phyloP scores from a whole-genome alignment of 805 yeast species.

The Schwanniomyces pseudopolymorphus region DNA sequence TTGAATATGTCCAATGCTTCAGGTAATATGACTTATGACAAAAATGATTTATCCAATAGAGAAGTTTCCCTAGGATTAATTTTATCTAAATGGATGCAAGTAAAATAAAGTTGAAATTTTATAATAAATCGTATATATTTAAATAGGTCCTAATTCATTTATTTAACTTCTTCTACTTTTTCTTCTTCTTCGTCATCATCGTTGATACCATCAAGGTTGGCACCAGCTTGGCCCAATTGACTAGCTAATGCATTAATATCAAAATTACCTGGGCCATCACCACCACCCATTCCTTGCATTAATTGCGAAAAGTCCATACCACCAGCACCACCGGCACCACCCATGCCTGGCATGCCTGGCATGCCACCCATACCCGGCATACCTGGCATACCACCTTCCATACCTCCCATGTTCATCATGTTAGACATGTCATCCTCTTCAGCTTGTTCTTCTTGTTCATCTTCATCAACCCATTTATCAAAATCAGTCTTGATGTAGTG shows the following conservation, averaged over 20 bases:
- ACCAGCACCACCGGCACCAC: conserved; percentile 25
- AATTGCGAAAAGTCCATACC: conserved; percentile 22
- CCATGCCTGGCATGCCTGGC: conserved; percentile 11
- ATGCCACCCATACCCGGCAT: conserved; percentile 30
- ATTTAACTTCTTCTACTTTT: conserved; percentile 16
- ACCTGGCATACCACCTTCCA: conserved; percentile 10
- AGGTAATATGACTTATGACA: background rate
- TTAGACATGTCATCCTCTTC: conserved; percentile 42
- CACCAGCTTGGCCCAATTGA: conserved; percentile 43
- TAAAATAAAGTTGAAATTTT: background rate
- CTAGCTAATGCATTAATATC: conserved; percentile 41
- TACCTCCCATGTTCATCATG: conserved; percentile 26
- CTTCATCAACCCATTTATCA: conserved; percentile 98
- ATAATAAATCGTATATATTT: background rate
- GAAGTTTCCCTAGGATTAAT: conserved; percentile 8
- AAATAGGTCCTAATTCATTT: background rate
- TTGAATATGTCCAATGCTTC: background rate
- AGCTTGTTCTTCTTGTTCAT: conserved; percentile 80
- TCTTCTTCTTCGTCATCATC: conserved; percentile 21
- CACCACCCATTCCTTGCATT: conserved; percentile 41
- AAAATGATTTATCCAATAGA: background rate
- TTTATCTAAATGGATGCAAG: conserved; percentile 12
- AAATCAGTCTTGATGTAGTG: conserved; percentile 90
- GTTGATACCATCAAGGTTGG: conserved; percentile 12
- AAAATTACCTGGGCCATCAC: conserved; percentile 28